Base-by-base conservation (phyloP, 306 rosid genomes). In the Pterocarpus santalinus region DNA sequence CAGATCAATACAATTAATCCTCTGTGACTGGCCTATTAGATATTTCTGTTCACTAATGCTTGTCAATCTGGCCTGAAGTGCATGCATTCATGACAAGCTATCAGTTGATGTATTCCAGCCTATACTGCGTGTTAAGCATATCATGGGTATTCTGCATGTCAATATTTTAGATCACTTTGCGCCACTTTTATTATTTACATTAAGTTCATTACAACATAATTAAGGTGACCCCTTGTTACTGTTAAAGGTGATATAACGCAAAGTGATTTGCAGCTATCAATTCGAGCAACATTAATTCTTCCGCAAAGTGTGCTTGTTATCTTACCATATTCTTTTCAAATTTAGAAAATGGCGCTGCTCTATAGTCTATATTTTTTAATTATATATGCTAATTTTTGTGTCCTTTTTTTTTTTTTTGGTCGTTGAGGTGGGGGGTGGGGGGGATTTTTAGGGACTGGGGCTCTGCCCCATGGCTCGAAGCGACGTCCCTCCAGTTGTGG, bases 211-310 rank as follows among this genome's bases (percentile, higher is more conserved):
- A 80, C 5, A 4, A 38, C 57, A 80, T 62, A 51, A 51, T 62
- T 22, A 80, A 80, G 83, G 73, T 49, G 72, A 61, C 72, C 78
- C 70, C 69, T 16, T 22, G 46, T 52, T 55, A 68, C 68, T 75
- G 56, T 28, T 5, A 36, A 67, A 35, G 80, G 43, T 67, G 81
- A 58, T 56, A 44, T 22, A 76, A 75, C 60, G 43, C 61, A 67
- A 22, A 46, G 65, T 28, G 28, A 17, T 76, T 63, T 44, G 71
- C 36, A 65, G 56, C 6, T 55, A 70, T 39, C 80, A 56, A 33
- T 65, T 66, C 79, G 4, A 76, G 58, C 66, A 75, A 68, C 67
- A 68, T 32, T 69, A 46, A 35, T 57, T 75, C 46, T 67, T 43
- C 72, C 8, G 32, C 73, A 69, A 69, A 76, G 11, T 35, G 52